Base-by-base conservation (phyloP, 257 asterid genomes). In the Forsythia viridissima region DNA sequence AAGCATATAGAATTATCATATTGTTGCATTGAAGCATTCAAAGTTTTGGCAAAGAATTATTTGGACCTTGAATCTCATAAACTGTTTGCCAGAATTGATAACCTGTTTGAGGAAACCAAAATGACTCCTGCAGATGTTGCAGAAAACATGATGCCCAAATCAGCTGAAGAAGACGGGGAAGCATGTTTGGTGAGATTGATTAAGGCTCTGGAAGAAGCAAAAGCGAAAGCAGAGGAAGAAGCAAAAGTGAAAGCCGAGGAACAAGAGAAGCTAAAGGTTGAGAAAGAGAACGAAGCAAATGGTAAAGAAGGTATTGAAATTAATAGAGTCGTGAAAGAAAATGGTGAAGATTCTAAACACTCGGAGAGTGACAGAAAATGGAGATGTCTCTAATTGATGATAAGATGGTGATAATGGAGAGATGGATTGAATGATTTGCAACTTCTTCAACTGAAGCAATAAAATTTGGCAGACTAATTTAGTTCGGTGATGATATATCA, bases 1-100 rank as follows among this genome's bases (percentile, higher is more conserved):
- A 80, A 76, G 83, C 84, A 76, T 72, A 83, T 83, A 13, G 86
- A 83, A 44, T 36, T 83, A 70, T 79, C 86, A 6, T 83, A 83
- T 36, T 83, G 86, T 63, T 34, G 77, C 57, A 79, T 80, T 16
- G 84, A 80, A 44, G 48, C 73, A 11, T 75, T 75, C 61, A 75
- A 59, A 70, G 71, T 75, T 8, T 30, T 75, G 34, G 79, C 79
- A 37, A 57, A 40, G 52, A 75, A 75, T 24, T 75, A 59, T 61
- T 34, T 75, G 21, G 71, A 61, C 5, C 8, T 75, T n/a, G 57
- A 75, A 37, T 18, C 55, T 7, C 79, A 75, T 59, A 48, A 69
- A 20, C 40, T 72, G 66, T 83, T 83, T 38, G 76, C 57, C n/a
- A n/a, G 57, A 43, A 76, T 80, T 57, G 51, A 15, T 15, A 73